Base-by-base conservation (phyloP, 306 rosid species). In the Trichosanthes truncata region DNA sequence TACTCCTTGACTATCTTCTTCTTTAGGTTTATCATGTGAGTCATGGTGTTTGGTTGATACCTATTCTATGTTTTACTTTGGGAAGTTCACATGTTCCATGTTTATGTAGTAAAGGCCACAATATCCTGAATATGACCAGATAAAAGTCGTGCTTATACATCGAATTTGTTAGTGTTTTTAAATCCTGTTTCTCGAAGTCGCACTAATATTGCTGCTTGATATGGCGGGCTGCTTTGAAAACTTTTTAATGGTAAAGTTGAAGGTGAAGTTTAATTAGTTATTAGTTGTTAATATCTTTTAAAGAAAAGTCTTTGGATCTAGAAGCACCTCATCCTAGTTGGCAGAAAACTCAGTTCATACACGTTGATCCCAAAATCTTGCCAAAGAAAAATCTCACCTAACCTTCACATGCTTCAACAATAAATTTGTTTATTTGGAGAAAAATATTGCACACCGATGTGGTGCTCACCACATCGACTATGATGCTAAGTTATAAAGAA, bases 61-160 rank as follows among this genome's bases (percentile, higher is more conserved):
- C 38, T 45, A 45, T 71, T 23, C 21, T 48, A 43, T 48, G 41
- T n/a, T 73, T 73, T 73, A 21, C 59, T 73, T 48, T 9, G 40
- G 73, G 26, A 35, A 65, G 78, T 73, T 73, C 78, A 25, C 78
- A 73, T 73, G 78, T 73, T 73, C 41, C 78, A 73, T 73, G 59
- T 73, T 73, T 73, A 72, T 72, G n/a, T 72, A n/a, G n/a, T n/a
- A n/a, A n/a, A n/a, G n/a, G n/a, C n/a, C n/a, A n/a, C n/a, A n/a
- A n/a, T n/a, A n/a, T n/a, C n/a, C n/a, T n/a, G n/a, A n/a, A n/a
- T n/a, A n/a, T n/a, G n/a, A n/a, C n/a, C n/a, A n/a, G n/a, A n/a
- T n/a, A n/a, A n/a, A n/a, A n/a, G n/a, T n/a, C n/a, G n/a, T n/a
- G n/a, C n/a, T n/a, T n/a, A n/a, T n/a, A n/a, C n/a, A n/a, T n/a